Percentiles rank a stretch among this genome's conserved stretches.
phyloP scores from a whole-genome alignment of 1,284 basidiomycete genomes.

The Ustilago vetiveriae region DNA sequence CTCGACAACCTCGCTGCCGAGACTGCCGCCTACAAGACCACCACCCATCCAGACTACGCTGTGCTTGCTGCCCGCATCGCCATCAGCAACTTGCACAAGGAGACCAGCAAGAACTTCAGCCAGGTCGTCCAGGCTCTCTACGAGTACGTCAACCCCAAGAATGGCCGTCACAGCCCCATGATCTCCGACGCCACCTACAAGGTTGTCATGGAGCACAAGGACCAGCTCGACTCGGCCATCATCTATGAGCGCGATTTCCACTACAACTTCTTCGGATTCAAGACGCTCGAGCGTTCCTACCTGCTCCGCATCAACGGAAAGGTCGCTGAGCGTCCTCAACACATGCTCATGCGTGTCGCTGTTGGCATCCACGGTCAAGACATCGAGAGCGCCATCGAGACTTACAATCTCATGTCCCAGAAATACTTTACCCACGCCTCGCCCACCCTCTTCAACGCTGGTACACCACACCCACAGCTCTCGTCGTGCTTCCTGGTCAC shows the following conservation, averaged over 20 bases:
- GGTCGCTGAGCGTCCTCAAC: constrained; percentile 96
- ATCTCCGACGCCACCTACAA: constrained; percentile 89
- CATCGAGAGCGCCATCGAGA: constrained; percentile 88
- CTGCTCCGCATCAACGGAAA: constrained; percentile 92
- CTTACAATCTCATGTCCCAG: constrained; percentile 87
- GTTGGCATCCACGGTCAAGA: constrained; percentile 94
- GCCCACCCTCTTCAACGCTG: constrained; percentile 98
- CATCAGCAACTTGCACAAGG: constrained; percentile 98
- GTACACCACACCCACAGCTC: constrained; percentile 92
- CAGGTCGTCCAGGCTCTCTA: constrained; percentile 91
- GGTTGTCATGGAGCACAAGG: constrained; percentile 83
- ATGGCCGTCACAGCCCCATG: constrained; percentile 81
- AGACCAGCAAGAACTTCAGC: constrained; percentile 97
- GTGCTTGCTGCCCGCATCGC: constrained; percentile 98
- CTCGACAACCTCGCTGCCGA: constrained; percentile 83
- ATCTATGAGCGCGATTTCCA: constrained; percentile 98
- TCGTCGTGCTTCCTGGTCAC: constrained; percentile 97
- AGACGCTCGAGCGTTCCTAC: constrained; percentile 98
- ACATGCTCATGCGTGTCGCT: constrained; percentile 99
- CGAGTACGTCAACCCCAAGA: constrained; percentile 96
- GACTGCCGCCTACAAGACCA: constrained; percentile 96
- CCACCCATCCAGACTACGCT: constrained; percentile 92
- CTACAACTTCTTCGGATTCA: constrained; percentile 91
- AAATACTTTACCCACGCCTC: constrained; percentile 90
- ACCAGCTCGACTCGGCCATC: constrained; percentile 88